phyloP scores from a whole-genome alignment of 495 filamentous ascomycete genomes.

The Aspergillus coremiiformis region DNA sequence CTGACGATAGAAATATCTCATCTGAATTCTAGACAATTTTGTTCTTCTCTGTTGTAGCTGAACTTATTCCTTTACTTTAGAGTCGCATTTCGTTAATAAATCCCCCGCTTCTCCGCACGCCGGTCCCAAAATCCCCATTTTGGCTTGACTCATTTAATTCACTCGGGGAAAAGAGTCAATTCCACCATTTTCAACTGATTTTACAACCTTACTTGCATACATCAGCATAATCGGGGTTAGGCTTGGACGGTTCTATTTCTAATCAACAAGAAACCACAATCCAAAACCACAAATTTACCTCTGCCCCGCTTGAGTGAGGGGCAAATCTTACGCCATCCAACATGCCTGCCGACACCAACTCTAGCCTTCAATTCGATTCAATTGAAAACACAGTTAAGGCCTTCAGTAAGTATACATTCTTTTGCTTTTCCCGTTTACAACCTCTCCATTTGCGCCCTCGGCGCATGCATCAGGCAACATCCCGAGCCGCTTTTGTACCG shows the following conservation, averaged over 20 bases:
- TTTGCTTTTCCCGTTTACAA: not conserved
- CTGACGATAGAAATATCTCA: not conserved
- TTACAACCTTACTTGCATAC: not conserved
- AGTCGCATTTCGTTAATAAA: not conserved
- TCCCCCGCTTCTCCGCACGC: not conserved
- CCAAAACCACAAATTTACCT: not conserved
- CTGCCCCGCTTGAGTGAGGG: conserved; percentile 1
- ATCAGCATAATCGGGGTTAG: not conserved
- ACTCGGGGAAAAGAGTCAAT: not conserved
- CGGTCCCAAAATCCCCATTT: not conserved
- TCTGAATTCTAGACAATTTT: not conserved
- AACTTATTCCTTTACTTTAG: not conserved
- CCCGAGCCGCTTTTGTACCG: not conserved
- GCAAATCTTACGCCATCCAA: conserved; percentile 5
- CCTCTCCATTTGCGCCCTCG: no score
- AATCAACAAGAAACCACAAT: not conserved
- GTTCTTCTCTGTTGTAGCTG: not conserved
- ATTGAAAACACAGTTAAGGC: conserved; percentile 80
- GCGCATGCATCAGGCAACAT: not conserved
- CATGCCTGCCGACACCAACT: conserved; percentile 35
- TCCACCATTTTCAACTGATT: not conserved
- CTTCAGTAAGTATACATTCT: conserved; percentile 56
- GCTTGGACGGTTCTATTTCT: not conserved
- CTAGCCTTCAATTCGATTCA: conserved; percentile 56
- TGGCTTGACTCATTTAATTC: not conserved